Percentiles rank a stretch among this genome's conserved stretches.
These are phyloP conservation scores for Cryptosporidium sp. DNA, from an alignment of 169 alveolate genomes.

Conservation along the genomic window DNA sequence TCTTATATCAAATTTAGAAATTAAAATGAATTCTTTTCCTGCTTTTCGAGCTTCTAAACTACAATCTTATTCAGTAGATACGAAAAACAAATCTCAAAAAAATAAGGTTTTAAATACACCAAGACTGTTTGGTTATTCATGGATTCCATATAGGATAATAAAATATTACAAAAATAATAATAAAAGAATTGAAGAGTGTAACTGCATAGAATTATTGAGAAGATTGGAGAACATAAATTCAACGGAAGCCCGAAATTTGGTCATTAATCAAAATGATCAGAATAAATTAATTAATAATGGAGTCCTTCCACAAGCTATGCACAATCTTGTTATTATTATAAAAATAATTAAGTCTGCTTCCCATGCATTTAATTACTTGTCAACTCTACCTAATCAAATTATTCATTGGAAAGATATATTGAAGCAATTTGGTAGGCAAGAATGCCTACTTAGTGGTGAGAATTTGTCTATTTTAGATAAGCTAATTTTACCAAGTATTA, in stretches of 20 bases:
- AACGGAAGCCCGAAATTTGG: conserved; percentile 28
- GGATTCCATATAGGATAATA: conserved; percentile 51
- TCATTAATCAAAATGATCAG: conserved; percentile 23
- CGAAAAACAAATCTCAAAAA: not conserved
- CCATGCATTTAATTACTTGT: conserved; percentile 31
- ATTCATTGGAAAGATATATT: conserved; percentile 19
- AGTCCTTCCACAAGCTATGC: not conserved
- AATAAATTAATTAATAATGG: not conserved
- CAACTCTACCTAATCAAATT: conserved; percentile 3
- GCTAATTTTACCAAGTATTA: conserved; percentile 17
- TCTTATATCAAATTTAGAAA: conserved; percentile 7
- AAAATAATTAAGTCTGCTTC: conserved; percentile 27
- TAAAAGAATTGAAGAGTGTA: not conserved
- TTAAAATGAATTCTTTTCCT: conserved; percentile 19
- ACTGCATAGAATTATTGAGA: not conserved
- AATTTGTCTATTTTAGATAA: not conserved
- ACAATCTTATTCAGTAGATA: not conserved
- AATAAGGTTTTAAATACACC: not conserved
- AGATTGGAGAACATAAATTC: conserved; percentile 13
- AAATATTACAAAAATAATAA: conserved; percentile 5
- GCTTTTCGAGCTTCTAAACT: not conserved
- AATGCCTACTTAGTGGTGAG: not conserved
- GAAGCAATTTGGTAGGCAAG: not conserved
- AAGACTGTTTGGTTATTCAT: conserved; percentile 30
- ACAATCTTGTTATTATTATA: not conserved